Evolutionary conservation across 1,284 basidiomycete genomes (phyloP), one percentile per base, ranked within the genome.

Genomic region (Ustilago hordei): DNA sequence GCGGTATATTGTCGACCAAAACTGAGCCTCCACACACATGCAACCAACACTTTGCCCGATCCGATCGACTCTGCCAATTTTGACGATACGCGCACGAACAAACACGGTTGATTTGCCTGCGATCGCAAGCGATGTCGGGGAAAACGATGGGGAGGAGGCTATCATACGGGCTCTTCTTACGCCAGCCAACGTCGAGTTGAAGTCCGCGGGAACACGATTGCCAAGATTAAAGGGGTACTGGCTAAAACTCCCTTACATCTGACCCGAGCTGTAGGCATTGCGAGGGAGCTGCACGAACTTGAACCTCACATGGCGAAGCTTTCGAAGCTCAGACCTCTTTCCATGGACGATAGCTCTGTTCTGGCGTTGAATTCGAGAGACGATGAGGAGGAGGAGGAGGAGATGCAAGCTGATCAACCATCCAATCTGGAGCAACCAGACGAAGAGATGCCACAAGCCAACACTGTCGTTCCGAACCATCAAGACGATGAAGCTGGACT

Each of bases 91-190:
- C 23, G 23, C 3, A 28, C 23, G 23, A 28, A 52, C 19, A n/a
- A 31, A 43, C 8, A 15, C 9, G 1, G 6, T 19, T 11, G 43
- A 45, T 19, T 45, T 45, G 13, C 17, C 39, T 6, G 39, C 36
- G 5, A 38, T 13, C 36, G 36, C 9, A 38, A 38, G 36, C 5
- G 31, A 35, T 28, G 23, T 28, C 23, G 23, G 9, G 60, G 56
- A 12, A 53, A 57, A 13, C 23, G 23, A 28, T 3, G 23, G 23
- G 23, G 70, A 61, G 8, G 57, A 64, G 15, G 19, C 6, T 12
- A 3, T 72, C 11, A 41, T 60, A 3, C 17, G 52, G 17, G 60
- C 59, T n/a, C 32, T 68, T 32, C 17, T 68, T 12, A 68, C 47
- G 2, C 39, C 45, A 34, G 7, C 58, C 3, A 9, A 28, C 32